phyloP scores from a whole-genome alignment of 805 yeast species.

The Naumovozyma castellii region DNA sequence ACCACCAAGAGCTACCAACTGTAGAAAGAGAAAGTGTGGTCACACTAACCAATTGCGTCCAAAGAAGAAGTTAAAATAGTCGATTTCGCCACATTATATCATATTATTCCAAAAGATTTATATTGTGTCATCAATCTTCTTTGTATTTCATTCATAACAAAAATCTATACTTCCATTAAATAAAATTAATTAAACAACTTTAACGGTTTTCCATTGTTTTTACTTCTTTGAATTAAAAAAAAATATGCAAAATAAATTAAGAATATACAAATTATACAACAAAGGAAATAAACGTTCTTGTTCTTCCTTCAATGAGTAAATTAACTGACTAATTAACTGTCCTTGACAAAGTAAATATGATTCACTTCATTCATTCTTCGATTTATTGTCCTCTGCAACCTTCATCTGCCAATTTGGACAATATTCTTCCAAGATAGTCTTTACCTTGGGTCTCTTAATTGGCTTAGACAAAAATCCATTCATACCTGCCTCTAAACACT shows the following conservation, averaged over 20 bases:
- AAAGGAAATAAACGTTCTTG: neutral
- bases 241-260: neutral
- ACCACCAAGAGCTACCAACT: constrained; percentile 99
- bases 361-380: neutral
- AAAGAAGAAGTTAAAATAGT: constrained; percentile 97
- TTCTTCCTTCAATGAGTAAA: neutral
- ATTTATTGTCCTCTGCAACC: neutral
- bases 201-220: neutral
- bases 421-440: constrained; percentile 39
- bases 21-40: constrained; percentile 99
- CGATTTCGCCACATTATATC: constrained; percentile 17
- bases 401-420: constrained; percentile 9
- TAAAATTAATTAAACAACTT: too few relatives aligned
- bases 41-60: constrained; percentile 99
- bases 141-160: neutral
- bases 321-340: too few relatives aligned
- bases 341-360: too few relatives aligned
- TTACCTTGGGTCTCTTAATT: constrained; percentile 58
- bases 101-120: neutral
- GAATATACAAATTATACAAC: neutral
- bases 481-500: constrained; percentile 87
- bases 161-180: neutral
- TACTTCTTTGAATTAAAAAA: too few relatives aligned
- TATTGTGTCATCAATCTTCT: neutral
- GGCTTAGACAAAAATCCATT: constrained; percentile 86